Evolutionary conservation across 106 monocot species (phyloP).

Genomic region (Iris macrosiphon): DNA sequence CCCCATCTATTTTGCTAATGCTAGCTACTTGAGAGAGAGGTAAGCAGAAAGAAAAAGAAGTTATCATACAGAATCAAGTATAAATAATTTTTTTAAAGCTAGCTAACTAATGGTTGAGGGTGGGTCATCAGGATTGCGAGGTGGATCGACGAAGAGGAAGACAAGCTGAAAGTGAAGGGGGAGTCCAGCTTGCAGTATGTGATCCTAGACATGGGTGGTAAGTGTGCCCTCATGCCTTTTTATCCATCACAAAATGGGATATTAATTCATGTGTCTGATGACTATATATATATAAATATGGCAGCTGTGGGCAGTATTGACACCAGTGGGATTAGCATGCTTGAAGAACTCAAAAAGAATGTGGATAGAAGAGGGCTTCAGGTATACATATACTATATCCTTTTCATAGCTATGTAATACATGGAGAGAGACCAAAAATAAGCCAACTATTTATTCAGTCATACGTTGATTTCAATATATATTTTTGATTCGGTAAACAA

Average conservation of each 20-base stretch:
- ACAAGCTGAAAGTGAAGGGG: slow-evolving; percentile 31
- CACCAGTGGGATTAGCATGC: slow-evolving; percentile 93
- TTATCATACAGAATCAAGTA: too few relatives aligned
- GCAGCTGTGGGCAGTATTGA: slow-evolving; percentile 89
- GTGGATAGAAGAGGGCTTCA: slow-evolving; percentile 50
- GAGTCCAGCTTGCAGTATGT: slow-evolving; percentile 54
- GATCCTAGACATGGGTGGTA: slow-evolving; percentile 87
- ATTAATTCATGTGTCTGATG: too few relatives aligned
- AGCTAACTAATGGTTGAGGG: too few relatives aligned
- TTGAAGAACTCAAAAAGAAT: slow-evolving; percentile 64
- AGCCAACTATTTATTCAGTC: too few relatives aligned
- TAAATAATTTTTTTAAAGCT: too few relatives aligned
- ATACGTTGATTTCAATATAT: too few relatives aligned
- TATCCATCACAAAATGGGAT: too few relatives aligned
- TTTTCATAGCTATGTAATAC: too few relatives aligned
- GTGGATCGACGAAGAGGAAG: slow-evolving; percentile 88
- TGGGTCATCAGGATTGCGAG: slow-evolving; percentile 47
- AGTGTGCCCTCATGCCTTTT: slow-evolving; percentile 21
- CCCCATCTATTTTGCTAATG: slow-evolving; percentile 82
- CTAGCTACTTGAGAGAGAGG: slow-evolving; percentile 90
- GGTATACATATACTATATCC: slow-evolving; percentile 18
- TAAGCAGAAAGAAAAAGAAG: slow-evolving; percentile 12
- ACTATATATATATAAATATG: too few relatives aligned
- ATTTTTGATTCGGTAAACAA: too few relatives aligned
- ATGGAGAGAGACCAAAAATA: too few relatives aligned